Evolutionary conservation across 2,329 filamentous ascomycete genomes (phyloP).

Genomic region (Alternaria brassicae): DNA sequence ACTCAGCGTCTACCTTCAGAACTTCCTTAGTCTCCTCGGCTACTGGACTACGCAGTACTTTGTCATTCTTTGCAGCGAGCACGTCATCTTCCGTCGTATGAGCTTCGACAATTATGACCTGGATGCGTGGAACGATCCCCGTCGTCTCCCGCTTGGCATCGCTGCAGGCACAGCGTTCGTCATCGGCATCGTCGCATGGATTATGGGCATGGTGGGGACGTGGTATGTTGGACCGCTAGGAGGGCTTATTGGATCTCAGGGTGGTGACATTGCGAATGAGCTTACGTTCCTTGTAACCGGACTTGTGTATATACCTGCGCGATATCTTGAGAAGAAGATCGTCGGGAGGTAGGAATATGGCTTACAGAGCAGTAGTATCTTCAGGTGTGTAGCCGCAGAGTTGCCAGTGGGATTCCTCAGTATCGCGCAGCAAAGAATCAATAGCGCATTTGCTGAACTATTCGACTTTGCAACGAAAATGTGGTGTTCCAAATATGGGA

Average conservation of each 20-base stretch:
- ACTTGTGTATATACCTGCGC: constrained; percentile 38
- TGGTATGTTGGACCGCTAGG: constrained; percentile 59
- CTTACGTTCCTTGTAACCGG: constrained; percentile 37
- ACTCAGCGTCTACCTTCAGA: constrained; percentile 53
- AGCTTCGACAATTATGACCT: constrained; percentile 55
- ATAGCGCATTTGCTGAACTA: neutral
- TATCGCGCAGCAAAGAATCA: neutral
- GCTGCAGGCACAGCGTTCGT: constrained; percentile 51
- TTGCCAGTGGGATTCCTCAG: neutral
- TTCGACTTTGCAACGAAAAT: neutral
- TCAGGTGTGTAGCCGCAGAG: neutral
- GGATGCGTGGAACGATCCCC: constrained; percentile 55
- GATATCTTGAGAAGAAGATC: constrained; percentile 37
- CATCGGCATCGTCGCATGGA: constrained; percentile 54
- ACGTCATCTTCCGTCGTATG: constrained; percentile 60
- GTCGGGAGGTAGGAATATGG: constrained; percentile 23
- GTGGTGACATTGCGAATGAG: constrained; percentile 41
- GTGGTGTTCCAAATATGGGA: neutral
- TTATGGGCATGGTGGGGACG: constrained; percentile 66
- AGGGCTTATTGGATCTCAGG: constrained; percentile 32
- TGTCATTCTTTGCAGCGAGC: constrained; percentile 56
- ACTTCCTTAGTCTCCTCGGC: constrained; percentile 56
- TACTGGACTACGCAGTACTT: constrained; percentile 59
- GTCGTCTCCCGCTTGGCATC: constrained; percentile 52
- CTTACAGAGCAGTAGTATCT: neutral